Conservation (phyloP, 2,329 filamentous ascomycete genomes). For the Colletotrichum theobromicola region DNA sequence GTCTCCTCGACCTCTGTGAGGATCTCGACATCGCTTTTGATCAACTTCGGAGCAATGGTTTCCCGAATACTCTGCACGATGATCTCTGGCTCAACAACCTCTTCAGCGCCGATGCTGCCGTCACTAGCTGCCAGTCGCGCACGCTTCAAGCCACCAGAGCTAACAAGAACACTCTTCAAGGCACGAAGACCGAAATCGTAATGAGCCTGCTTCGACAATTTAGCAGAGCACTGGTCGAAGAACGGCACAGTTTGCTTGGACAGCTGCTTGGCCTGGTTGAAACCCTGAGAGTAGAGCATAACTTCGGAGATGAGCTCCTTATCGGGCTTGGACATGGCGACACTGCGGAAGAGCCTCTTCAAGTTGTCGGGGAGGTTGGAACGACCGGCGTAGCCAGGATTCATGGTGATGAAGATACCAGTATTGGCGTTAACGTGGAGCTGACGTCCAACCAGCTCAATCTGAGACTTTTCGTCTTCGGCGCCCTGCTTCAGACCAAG, state of each 20-base stretch:
- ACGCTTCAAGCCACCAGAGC: constrained; percentile 94
- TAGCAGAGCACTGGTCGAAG: constrained; percentile 86
- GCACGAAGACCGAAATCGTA: constrained; percentile 99
- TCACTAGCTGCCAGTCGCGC: constrained; percentile 68
- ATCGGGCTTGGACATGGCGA: constrained; percentile 99
- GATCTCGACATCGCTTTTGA: constrained; percentile 87
- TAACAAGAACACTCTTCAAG: constrained; percentile 97
- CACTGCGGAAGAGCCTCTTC: constrained; percentile 99
- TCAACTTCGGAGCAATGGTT: constrained; percentile 96
- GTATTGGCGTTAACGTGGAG: constrained; percentile 90
- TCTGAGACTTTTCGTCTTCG: constrained; percentile 84
- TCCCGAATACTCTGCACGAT: constrained; percentile 98
- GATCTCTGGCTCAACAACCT: constrained; percentile 90
- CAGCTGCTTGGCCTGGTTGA: constrained; percentile 92
- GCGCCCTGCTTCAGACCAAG: constrained; percentile 87
- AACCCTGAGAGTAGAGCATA: constrained; percentile 99
- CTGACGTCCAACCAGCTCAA: constrained; percentile 92
- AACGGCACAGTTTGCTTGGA: constrained; percentile 98
- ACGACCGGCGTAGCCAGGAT: constrained; percentile 96
- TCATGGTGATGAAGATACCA: constrained; percentile 99
- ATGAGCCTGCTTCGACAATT: constrained; percentile 93
- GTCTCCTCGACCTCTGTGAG: constrained; percentile 84
- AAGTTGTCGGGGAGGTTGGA: constrained; percentile 98
- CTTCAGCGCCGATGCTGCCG: constrained; percentile 66
- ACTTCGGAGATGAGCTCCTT: constrained; percentile 99